Evolutionary conservation across 331 rosid genomes (phyloP).

Genomic region (Prunus yedoensis): DNA sequence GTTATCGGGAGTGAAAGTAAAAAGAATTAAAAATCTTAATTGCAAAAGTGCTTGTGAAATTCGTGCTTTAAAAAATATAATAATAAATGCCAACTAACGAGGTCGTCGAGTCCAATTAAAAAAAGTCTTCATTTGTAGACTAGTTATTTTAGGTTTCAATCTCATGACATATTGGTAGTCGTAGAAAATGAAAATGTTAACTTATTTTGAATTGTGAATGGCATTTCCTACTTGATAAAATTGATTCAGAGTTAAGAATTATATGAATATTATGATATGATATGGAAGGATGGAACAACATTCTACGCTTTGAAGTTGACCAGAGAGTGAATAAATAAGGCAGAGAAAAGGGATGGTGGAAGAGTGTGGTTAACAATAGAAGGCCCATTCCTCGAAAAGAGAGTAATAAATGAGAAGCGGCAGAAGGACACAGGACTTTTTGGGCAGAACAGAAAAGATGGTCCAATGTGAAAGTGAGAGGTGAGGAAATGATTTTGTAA

Average conservation of each 20-base stretch:
- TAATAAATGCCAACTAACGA: too few relatives aligned
- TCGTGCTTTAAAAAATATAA: too few relatives aligned
- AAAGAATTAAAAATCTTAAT: too few relatives aligned
- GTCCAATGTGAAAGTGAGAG: conserved; percentile 54
- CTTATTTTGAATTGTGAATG: too few relatives aligned
- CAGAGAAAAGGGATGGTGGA: conserved; percentile 1
- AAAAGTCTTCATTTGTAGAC: too few relatives aligned
- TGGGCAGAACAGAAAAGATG: conserved; percentile 56
- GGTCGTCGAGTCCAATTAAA: too few relatives aligned
- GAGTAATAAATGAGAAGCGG: conserved; percentile 51
- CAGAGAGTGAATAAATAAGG: conserved; percentile 19
- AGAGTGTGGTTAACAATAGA: conserved; percentile 10
- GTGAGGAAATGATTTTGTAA: conserved; percentile 88
- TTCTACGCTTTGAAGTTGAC: conserved; percentile 56
- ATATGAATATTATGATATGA: not conserved
- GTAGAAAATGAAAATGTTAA: too few relatives aligned
- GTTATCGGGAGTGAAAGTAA: too few relatives aligned
- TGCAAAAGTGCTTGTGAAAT: too few relatives aligned
- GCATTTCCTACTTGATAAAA: too few relatives aligned
- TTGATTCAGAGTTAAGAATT: too few relatives aligned
- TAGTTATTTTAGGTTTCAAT: rapidly evolving
- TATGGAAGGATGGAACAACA: conserved; percentile 46
- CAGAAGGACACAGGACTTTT: conserved; percentile 50
- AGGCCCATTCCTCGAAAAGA: conserved; percentile 47
- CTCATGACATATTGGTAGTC: too few relatives aligned